A percentile compares a stretch with the other conserved stretches of the same genome.
Evolutionary conservation across 2,329 filamentous ascomycete genomes (phyloP).

Genomic region (Hypocreales sp.): DNA sequence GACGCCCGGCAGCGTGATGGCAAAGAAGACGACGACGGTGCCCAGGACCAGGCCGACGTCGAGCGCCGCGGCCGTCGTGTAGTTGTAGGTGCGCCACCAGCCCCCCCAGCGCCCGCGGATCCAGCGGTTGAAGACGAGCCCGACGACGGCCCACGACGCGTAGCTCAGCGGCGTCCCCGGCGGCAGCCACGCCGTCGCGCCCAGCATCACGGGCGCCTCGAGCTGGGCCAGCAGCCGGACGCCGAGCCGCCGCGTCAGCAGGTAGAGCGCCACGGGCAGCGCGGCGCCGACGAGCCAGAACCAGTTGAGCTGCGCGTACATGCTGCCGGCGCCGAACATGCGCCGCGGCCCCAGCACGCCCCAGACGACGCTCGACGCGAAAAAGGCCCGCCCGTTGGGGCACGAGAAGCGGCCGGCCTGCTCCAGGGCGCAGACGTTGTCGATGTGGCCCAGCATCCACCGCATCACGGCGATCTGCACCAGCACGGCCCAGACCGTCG

Average conservation of each 20-base stretch:
- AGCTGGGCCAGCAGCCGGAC: constrained; percentile 28
- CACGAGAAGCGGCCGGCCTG: constrained; percentile 17
- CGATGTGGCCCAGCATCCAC: constrained; percentile 26
- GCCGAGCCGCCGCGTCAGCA: constrained; percentile 15
- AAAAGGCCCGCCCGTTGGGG: constrained; percentile 25
- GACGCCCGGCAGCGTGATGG: constrained; percentile 15
- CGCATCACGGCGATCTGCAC: constrained; percentile 11
- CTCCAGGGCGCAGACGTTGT: constrained; percentile 24
- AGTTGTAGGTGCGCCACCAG: constrained; percentile 39
- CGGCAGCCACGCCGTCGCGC: constrained; percentile 35
- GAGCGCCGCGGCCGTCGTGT: constrained; percentile 22
- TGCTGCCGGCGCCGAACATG: constrained; percentile 36
- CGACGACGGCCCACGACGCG: constrained; percentile 40
- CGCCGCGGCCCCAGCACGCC: constrained; percentile 39
- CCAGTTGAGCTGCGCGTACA: constrained; percentile 33
- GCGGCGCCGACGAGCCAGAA: constrained; percentile 37
- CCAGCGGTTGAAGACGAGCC: constrained; percentile 40
- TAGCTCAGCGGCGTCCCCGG: constrained; percentile 46
- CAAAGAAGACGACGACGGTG: constrained; percentile 15
- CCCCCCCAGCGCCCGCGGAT: constrained; percentile 36
- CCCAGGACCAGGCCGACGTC: constrained; percentile 22
- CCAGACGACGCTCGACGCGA: constrained; percentile 40
- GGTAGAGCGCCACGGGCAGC: constrained; percentile 31
- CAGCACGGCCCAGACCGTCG: constrained; percentile 1
- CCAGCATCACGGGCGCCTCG: constrained; percentile 41